A percentile compares a stretch with the other conserved stretches of the same genome.
These are phyloP conservation scores for Lepiota subincarnata DNA, from an alignment of 768 basidiomycete species.

Conservation along the genomic window DNA sequence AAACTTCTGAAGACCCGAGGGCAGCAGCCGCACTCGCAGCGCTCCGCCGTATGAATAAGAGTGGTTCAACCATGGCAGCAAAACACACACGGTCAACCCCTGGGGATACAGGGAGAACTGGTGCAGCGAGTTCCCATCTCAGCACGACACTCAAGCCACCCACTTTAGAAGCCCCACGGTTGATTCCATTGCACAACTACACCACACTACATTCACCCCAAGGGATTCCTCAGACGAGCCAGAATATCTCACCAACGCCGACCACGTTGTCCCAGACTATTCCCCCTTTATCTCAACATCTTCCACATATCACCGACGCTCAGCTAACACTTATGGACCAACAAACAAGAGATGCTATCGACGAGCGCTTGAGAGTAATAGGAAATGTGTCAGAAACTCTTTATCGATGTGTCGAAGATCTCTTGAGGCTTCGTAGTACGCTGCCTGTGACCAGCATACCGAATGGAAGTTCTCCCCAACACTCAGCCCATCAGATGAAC, in stretches of 20 bases:
- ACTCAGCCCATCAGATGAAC: not conserved
- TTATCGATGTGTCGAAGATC: conserved; percentile 73
- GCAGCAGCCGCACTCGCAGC: conserved; percentile 67
- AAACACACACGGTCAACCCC: not conserved
- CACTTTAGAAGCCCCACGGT: conserved; percentile 18
- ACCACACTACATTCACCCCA: conserved; percentile 3
- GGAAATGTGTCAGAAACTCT: conserved; percentile 74
- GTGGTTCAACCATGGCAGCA: not conserved
- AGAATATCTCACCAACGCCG: not conserved
- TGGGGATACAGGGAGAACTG: not conserved
- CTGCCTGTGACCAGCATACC: conserved; percentile 35
- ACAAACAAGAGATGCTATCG: conserved; percentile 75
- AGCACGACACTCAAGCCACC: not conserved
- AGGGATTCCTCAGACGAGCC: not conserved
- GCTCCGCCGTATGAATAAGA: conserved; percentile 41
- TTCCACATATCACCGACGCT: conserved; percentile 49
- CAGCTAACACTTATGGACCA: conserved; percentile 64
- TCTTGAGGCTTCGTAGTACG: conserved; percentile 71
- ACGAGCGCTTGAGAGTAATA: conserved; percentile 75
- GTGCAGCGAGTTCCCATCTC: not conserved
- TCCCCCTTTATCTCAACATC: conserved; percentile 29
- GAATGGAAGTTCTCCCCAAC: not conserved
- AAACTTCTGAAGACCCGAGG: conserved; percentile 20
- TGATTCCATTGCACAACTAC: conserved; percentile 31
- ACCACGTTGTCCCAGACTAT: not conserved